Percentiles rank a stretch among this genome's conserved stretches.
These are phyloP conservation scores for Alternaria gaisen DNA, from an alignment of 2,329 filamentous ascomycete species.

Conservation along the genomic window DNA sequence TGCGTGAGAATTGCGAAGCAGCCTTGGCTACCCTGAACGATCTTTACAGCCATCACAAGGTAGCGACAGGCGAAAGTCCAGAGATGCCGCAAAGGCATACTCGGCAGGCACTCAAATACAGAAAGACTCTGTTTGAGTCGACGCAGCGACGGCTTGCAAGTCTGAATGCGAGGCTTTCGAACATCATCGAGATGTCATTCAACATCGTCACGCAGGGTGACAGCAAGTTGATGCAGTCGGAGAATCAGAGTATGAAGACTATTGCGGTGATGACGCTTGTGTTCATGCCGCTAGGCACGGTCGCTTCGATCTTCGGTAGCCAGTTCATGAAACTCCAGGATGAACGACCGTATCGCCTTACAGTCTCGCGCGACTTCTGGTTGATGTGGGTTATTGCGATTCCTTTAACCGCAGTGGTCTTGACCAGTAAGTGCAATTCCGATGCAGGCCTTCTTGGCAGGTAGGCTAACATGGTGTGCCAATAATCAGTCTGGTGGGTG, in stretches of 20 bases:
- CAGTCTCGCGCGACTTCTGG: slow-evolving; percentile 43
- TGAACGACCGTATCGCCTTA: slow-evolving; percentile 27
- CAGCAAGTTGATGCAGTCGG: slow-evolving; percentile 47
- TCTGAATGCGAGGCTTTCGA: slow-evolving; percentile 49
- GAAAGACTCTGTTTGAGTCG: slow-evolving; percentile 44
- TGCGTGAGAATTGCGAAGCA: slow-evolving; percentile 49
- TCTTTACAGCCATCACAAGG: slow-evolving; percentile 32
- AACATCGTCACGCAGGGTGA: slow-evolving; percentile 53
- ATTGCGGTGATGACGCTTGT: slow-evolving; percentile 56
- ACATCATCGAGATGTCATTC: slow-evolving; percentile 52
- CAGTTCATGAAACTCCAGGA: slow-evolving; percentile 40
- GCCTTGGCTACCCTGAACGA: slow-evolving; percentile 38
- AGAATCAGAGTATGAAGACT: slow-evolving; percentile 57
- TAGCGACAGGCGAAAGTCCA: slow-evolving; percentile 7
- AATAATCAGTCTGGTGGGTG: slow-evolving; percentile 25
- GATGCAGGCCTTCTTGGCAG: not conserved
- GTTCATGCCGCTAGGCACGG: slow-evolving; percentile 54
- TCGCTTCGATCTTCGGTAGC: slow-evolving; percentile 42
- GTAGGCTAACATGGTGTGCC: not conserved
- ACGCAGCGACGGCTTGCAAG: slow-evolving; percentile 47
- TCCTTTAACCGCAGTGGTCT: slow-evolving; percentile 33
- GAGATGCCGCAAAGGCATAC: slow-evolving; percentile 20
- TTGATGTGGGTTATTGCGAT: slow-evolving; percentile 39
- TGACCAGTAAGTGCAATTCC: slow-evolving; percentile 5
- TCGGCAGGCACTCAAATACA: slow-evolving; percentile 39